A percentile compares a stretch with the other conserved stretches of the same genome.
These are phyloP conservation scores for Fusarium heterosporum DNA, from an alignment of 2,329 filamentous ascomycete species.

Conservation along the genomic window DNA sequence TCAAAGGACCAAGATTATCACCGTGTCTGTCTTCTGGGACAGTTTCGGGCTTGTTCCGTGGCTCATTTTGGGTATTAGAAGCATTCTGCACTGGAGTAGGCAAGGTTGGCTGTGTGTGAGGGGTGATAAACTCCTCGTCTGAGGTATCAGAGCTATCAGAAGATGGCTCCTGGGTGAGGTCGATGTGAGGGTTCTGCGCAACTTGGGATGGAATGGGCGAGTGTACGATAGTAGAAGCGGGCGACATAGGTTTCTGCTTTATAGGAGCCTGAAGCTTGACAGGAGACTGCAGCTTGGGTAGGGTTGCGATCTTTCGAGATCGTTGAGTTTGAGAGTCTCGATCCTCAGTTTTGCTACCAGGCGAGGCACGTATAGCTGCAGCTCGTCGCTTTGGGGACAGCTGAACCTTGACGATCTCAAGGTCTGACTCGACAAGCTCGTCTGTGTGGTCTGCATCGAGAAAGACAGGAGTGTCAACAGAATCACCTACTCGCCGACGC, in stretches of 20 bases:
- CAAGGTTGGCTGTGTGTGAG: not conserved
- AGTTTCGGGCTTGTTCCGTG: not conserved
- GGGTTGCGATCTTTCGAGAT: conserved; percentile 4
- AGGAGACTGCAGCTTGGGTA: not conserved
- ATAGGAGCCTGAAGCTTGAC: too few relatives aligned
- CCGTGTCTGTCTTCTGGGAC: not conserved
- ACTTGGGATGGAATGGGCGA: not conserved
- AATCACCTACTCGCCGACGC: conserved; percentile 24
- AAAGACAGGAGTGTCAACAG: not conserved
- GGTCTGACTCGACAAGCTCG: conserved; percentile 7
- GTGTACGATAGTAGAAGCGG: not conserved
- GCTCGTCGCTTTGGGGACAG: conserved; percentile 9
- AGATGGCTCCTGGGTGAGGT: conserved; percentile 21
- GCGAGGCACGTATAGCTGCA: not conserved
- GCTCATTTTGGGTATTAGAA: not conserved
- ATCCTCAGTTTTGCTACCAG: conserved; percentile 9
- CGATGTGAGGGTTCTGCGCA: conserved; percentile 4
- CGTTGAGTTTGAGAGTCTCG: conserved; percentile 2
- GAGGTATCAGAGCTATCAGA: conserved; percentile 30
- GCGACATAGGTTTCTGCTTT: not conserved
- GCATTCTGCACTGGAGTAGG: not conserved
- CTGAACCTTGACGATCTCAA: conserved; percentile 11
- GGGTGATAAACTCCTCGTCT: conserved; percentile 4
- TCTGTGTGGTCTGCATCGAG: not conserved
- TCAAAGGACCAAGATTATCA: not conserved